Evolutionary conservation across 208 protist species (phyloP).

Genomic region (Acanthamoeba healyi): DNA sequence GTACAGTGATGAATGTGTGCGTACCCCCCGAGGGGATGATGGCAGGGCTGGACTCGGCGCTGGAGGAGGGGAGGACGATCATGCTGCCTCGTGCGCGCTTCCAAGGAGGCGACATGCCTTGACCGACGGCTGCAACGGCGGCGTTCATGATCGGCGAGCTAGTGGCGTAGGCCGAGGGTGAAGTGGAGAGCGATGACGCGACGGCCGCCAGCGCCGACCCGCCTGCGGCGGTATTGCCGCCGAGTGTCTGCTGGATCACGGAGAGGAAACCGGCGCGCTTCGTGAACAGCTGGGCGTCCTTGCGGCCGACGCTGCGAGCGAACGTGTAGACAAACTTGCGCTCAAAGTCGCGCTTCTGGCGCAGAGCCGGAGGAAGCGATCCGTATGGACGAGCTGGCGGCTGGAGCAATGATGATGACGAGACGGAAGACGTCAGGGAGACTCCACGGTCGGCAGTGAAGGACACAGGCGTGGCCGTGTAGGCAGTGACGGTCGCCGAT

Average conservation of each 20-base stretch:
- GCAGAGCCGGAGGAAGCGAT: background rate
- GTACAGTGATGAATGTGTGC: background rate
- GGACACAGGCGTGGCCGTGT: background rate
- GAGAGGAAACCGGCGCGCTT: background rate
- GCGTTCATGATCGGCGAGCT: background rate
- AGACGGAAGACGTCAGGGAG: background rate
- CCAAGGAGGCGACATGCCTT: background rate
- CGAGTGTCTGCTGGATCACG: background rate
- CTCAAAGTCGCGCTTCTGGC: conserved; percentile 31
- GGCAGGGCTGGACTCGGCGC: background rate
- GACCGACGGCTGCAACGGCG: background rate
- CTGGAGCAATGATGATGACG: background rate
- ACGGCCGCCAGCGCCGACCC: background rate
- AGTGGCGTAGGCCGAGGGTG: no score
- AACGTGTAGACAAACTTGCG: conserved; percentile 43
- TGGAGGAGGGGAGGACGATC: conserved; percentile 11
- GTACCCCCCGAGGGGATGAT: background rate
- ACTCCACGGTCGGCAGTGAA: background rate
- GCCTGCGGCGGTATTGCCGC: background rate
- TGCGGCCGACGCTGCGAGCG: conserved; percentile 4
- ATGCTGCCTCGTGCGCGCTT: background rate
- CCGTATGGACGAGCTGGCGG: background rate
- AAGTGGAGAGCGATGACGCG: background rate
- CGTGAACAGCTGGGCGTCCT: background rate
- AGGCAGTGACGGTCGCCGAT: background rate